Base-by-base conservation (phyloP, 2,329 filamentous ascomycete genomes). In the Cladosporium sp. region DNA sequence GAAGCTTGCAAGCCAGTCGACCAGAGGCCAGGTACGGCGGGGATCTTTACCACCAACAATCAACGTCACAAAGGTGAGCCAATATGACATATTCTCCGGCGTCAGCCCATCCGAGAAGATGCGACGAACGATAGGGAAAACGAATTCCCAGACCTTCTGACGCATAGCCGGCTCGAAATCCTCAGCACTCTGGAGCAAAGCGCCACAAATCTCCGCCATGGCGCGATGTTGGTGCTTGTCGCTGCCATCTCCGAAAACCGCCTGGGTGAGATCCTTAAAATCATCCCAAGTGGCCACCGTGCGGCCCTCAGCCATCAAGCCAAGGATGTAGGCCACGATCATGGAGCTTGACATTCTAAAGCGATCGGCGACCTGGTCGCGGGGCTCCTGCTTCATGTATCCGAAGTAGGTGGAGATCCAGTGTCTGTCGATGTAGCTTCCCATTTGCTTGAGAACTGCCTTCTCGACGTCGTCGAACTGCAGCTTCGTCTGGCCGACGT, bases 161-260 rank as follows among this genome's bases (percentile, higher is more conserved):
- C 90, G 84, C 57, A 86, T 82, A 47, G 88, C 83, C 4, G 84
- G 74, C 5, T 85, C 84, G 22, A 89, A 84, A 59, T 96, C 91
- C 43, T 85, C 80, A 13, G 89, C 89, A 30, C 88, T 89, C 13
- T 84, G 83, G 20, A 99, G 76, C 61, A 99, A 70, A 4, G 89
- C 91, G 12, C 88, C 90, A 43, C 99, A 74, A 50, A 99, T 96
- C 70, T 99, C 93, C 0, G 93, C 83, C 2, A 93, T 96, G 13
- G 93, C 93, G 47, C 93, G 88, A 67, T 99, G 93, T 67, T 99
- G 92, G 68, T 99, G 93, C 70, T 96, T 96, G 67, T 99, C 93
- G 61, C 85, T 93, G 8, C 95, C 93, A 67, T 99, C 92, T 12
- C 85, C 92, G 63, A 89, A 97, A 0, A 95, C 83, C 2, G 82